These are phyloP conservation scores for Yamadazyma atmosphaerica DNA, from an alignment of 1,139 yeast genomes.

Conservation along the genomic window DNA sequence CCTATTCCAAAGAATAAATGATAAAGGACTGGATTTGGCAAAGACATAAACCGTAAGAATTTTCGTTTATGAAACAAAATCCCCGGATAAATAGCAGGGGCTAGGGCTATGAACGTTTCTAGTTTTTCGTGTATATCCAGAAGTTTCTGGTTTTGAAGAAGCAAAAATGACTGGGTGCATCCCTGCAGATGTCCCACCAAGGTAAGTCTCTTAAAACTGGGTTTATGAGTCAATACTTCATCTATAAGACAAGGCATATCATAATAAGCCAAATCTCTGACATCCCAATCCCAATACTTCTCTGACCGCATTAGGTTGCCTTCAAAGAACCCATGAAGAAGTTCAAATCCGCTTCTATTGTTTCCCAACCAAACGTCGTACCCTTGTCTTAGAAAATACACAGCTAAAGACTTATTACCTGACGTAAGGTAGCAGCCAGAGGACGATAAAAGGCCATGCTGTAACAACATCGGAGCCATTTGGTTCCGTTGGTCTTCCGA, in stretches of 20 bases:
- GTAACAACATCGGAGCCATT: slow-evolving; percentile 62
- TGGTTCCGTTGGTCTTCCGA: slow-evolving; percentile 24
- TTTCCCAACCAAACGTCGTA: slow-evolving; percentile 95
- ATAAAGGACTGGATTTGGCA: slow-evolving; percentile 35
- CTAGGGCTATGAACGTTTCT: slow-evolving; percentile 69
- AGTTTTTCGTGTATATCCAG: slow-evolving; percentile 44
- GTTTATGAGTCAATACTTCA: slow-evolving; percentile 48
- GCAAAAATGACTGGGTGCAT: slow-evolving; percentile 77
- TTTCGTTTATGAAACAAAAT: slow-evolving; percentile 55
- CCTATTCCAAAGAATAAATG: slow-evolving; percentile 58
- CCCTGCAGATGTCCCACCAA: slow-evolving; percentile 92
- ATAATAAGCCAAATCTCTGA: slow-evolving; percentile 70
- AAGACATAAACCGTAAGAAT: slow-evolving; percentile 58
- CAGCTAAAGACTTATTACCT: slow-evolving; percentile 76
- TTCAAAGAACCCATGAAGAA: slow-evolving; percentile 51
- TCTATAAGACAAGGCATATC: slow-evolving; percentile 77
- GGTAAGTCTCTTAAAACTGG: slow-evolving; percentile 50
- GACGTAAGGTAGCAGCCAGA: slow-evolving; percentile 81
- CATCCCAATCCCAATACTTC: slow-evolving; percentile 82
- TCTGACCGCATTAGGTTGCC: slow-evolving; percentile 48
- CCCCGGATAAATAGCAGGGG: slow-evolving; percentile 93
- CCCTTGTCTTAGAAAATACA: slow-evolving; percentile 58
- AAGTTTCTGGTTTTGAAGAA: slow-evolving; percentile 43
- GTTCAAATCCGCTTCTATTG: slow-evolving; percentile 81
- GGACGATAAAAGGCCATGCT: slow-evolving; percentile 87